Base-by-base conservation (phyloP, 441 rosid genomes). In the Jatropha podagrica region DNA sequence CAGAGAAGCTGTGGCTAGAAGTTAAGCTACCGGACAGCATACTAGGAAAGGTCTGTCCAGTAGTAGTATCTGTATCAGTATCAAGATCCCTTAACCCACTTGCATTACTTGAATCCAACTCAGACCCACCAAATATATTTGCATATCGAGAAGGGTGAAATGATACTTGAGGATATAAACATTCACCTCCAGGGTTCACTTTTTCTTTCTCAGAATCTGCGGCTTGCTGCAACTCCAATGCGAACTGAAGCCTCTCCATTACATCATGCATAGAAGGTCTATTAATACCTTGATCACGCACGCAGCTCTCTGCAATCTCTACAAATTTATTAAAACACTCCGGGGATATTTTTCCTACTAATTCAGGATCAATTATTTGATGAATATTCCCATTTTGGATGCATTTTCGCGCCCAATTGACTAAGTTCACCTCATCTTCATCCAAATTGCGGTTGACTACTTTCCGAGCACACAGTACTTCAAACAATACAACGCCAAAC, bases 401-500 rank as follows among this genome's bases (percentile, higher is more conserved):
- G 79, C 81, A 75, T 72, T 73, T 69, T 68, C 75, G 49, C 13
- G 77, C 83, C 83, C 84, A 83, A 38, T 18, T 51, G 15, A 79
- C 88, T 18, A 85, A 69, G 65, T 76, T 81, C 65, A 65, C 7
- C 48, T 81, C 72, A 38, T 77, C 77, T 0, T 76, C 80, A 0
- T 68, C 62, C 54, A 78, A 46, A 7, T 44, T 60, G 2, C 4
- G 41, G 76, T 74, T 54, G 2, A 85, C n/a, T 3, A 83, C 64
- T 5, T 71, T 78, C 27, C 86, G 68, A 64, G 75, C 86, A n/a
- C 85, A 77, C 58, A 85, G 60, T n/a, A 81, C 80, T 67, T 85
- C 86, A 4, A 81, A 80, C 23, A 86, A 37, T 69, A 83, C 85
- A 9, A 86, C 83, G 4, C 87, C 87, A 42, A 83, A 83, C 9